Evolutionary conservation across 495 filamentous ascomycete genomes (phyloP).

Genomic region (Neurospora sp.): DNA sequence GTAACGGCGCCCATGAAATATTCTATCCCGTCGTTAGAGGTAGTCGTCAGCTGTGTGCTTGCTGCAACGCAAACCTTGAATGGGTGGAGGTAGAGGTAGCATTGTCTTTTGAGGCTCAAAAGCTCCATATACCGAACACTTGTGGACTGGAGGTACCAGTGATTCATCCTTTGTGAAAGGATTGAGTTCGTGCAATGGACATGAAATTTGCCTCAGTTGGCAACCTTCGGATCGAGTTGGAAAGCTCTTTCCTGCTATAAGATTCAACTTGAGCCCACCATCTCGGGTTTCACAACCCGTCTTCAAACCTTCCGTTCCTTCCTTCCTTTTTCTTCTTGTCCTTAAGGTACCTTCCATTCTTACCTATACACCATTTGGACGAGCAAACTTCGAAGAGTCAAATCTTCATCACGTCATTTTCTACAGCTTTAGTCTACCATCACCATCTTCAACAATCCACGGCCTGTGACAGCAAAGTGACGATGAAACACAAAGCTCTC

Average conservation of each 20-base stretch:
- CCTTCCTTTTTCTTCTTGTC: neutral
- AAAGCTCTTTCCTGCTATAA: neutral
- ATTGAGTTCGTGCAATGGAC: neutral
- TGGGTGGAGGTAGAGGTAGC: neutral
- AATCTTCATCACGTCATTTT: neutral
- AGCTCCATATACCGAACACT: neutral
- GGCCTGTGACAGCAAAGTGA: neutral
- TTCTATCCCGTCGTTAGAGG: neutral
- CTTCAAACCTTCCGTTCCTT: neutral
- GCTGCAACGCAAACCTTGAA: neutral
- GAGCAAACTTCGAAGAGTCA: neutral
- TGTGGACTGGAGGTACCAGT: neutral
- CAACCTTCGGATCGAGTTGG: neutral
- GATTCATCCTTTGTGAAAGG: neutral
- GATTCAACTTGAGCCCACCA: neutral
- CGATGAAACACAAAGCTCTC: neutral
- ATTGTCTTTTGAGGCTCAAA: neutral
- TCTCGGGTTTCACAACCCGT: neutral
- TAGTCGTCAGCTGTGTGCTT: neutral
- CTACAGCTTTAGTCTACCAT: neutral
- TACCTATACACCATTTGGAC: neutral
- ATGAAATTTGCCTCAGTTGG: neutral
- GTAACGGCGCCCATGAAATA: neutral
- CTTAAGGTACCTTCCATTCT: neutral
- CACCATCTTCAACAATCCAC: neutral